phyloP scores from a whole-genome alignment of 2,329 filamentous ascomycete species.

The Sphaerulina populicola region DNA sequence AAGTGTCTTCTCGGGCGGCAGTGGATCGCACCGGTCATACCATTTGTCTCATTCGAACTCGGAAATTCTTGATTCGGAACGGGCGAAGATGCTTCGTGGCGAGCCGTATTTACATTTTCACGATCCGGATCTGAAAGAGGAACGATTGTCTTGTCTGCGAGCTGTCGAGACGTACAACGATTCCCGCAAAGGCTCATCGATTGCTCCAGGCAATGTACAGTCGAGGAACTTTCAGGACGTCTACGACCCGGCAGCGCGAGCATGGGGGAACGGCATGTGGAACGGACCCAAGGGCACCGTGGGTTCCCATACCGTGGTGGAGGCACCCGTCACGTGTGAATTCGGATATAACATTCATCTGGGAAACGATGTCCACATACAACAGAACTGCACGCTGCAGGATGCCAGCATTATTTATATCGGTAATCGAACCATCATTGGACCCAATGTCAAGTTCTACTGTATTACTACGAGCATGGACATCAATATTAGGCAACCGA shows the following conservation, averaged over 20 bases:
- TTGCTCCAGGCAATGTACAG: constrained; percentile 59
- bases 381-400: constrained; percentile 72
- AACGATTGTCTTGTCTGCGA: constrained; percentile 74
- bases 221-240: constrained; percentile 64
- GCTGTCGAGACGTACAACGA: constrained; percentile 81
- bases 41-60: constrained; percentile 1
- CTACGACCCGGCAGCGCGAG: constrained; percentile 52
- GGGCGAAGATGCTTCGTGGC: constrained; percentile 81
- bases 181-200: constrained; percentile 11
- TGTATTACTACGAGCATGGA: constrained; percentile 66
- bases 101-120: constrained; percentile 73
- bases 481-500: constrained; percentile 59
- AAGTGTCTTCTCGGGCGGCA: constrained; percentile 32
- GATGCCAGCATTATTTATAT: constrained; percentile 80
- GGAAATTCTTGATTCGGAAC: constrained; percentile 48
- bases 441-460: constrained; percentile 79
- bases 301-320: constrained; percentile 68
- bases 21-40: constrained; percentile 28
- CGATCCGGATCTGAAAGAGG: constrained; percentile 61
- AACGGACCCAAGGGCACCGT: constrained; percentile 47
- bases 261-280: constrained; percentile 11
- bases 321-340: constrained; percentile 83
- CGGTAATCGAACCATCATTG: constrained; percentile 61
- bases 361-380: constrained; percentile 75
- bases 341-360: constrained; percentile 93